These are phyloP conservation scores for Cenchrus americanus DNA, from an alignment of 176 grass and related monocot genomes.

Conservation along the genomic window DNA sequence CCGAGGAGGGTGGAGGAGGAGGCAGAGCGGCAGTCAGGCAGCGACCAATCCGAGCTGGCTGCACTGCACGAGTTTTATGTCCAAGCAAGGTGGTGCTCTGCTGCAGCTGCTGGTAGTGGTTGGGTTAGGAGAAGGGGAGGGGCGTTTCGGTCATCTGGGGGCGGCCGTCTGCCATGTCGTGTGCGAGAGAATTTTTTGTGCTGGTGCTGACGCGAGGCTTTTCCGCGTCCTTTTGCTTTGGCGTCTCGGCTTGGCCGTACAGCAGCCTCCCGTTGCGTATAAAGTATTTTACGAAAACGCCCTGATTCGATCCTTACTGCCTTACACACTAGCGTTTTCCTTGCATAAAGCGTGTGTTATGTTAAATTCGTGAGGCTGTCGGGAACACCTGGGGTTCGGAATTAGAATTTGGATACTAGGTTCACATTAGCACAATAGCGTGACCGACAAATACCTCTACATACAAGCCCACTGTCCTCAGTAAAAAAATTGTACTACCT, in stretches of 20 bases:
- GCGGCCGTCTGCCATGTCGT: background rate
- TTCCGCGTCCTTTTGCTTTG: background rate
- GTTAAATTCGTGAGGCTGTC: no score
- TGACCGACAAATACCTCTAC: no score
- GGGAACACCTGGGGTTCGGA: no score
- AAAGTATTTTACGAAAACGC: background rate
- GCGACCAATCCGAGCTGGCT: background rate
- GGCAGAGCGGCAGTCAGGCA: background rate
- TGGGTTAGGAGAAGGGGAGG: background rate
- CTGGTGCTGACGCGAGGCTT: background rate
- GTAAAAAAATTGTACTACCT: no score
- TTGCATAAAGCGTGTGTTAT: no score
- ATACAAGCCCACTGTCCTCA: no score
- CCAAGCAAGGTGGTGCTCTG: background rate
- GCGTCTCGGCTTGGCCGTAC: background rate
- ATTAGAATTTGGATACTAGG: no score
- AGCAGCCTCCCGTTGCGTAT: background rate
- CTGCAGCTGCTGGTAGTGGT: background rate
- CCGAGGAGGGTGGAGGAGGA: background rate
- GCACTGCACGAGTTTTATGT: background rate
- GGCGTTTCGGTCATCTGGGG: constrained; percentile 19
- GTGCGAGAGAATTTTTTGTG: background rate
- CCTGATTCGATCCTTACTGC: background rate
- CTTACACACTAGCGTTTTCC: background rate
- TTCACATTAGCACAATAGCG: no score